phyloP scores from a whole-genome alignment of 352 stramenopile species.

The Pythium insidiosum region DNA sequence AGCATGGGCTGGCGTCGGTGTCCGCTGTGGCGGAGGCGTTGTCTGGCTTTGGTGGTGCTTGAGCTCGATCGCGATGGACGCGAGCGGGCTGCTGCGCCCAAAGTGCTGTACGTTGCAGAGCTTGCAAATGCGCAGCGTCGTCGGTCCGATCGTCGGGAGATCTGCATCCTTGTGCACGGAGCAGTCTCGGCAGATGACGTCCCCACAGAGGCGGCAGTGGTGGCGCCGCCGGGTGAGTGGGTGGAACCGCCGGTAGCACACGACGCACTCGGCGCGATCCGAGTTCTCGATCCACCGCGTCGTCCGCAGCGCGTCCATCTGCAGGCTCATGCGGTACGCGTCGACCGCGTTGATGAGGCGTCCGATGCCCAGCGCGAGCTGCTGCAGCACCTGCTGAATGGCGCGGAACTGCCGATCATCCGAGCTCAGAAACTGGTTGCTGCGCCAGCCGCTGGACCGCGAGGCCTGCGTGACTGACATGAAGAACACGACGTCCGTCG shows the following conservation, averaged over 20 bases:
- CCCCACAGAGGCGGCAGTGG: slow-evolving; percentile 68
- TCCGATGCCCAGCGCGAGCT: slow-evolving; percentile 46
- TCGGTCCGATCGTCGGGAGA: slow-evolving; percentile 53
- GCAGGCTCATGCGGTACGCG: slow-evolving; percentile 47
- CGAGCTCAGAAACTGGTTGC: slow-evolving; percentile 15
- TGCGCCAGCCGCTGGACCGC: slow-evolving; percentile 9
- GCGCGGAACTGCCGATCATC: slow-evolving; percentile 58
- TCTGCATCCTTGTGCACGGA: slow-evolving; percentile 65
- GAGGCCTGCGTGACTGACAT: slow-evolving; percentile 33
- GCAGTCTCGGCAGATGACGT: slow-evolving; percentile 71
- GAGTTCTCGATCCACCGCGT: slow-evolving; percentile 54
- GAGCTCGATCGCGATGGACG: slow-evolving; percentile 11
- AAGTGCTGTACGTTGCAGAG: slow-evolving; percentile 34
- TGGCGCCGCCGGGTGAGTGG: slow-evolving; percentile 55
- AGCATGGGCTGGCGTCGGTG: too few species aligned
- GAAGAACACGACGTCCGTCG: slow-evolving; percentile 74
- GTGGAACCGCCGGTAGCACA: slow-evolving; percentile 64
- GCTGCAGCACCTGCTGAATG: slow-evolving; percentile 40
- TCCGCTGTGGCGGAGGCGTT: not conserved
- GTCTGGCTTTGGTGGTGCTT: too few species aligned
- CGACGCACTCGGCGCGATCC: slow-evolving; percentile 37
- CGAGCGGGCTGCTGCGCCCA: slow-evolving; percentile 10
- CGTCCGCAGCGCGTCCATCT: slow-evolving; percentile 40
- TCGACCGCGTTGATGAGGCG: slow-evolving; percentile 50
- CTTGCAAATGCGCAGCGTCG: slow-evolving; percentile 56